phyloP scores from a whole-genome alignment of 2,329 filamentous ascomycete species.

The Orbilia javanica region DNA sequence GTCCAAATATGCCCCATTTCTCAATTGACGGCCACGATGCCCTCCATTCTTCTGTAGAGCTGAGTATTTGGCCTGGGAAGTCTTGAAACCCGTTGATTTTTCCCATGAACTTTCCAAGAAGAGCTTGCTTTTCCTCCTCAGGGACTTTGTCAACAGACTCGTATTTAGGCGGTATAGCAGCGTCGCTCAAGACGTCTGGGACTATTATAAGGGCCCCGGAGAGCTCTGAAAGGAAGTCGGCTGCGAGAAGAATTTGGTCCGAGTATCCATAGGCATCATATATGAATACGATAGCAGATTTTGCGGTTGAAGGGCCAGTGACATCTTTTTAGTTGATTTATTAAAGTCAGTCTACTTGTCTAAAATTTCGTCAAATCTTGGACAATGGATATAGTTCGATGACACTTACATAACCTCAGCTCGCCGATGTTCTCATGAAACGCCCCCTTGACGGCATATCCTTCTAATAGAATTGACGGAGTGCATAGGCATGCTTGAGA shows the following conservation, averaged over 20 bases:
- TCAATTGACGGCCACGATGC: slow-evolving; percentile 17
- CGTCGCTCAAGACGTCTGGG: slow-evolving; percentile 37
- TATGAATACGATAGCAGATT: slow-evolving; percentile 41
- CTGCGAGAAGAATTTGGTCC: slow-evolving; percentile 25
- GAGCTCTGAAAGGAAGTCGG: slow-evolving; percentile 32
- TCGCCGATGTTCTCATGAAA: slow-evolving; percentile 1
- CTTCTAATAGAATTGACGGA: slow-evolving; percentile 6
- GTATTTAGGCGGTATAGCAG: slow-evolving; percentile 10
- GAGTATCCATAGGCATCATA: slow-evolving; percentile 45
- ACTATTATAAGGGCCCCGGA: slow-evolving; percentile 23
- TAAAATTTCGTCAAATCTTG: no score
- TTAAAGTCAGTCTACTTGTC: background rate
- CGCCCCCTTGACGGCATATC: slow-evolving; percentile 13
- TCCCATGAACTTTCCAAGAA: slow-evolving; percentile 11
- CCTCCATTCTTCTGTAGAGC: slow-evolving; percentile 6
- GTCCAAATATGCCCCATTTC: slow-evolving; percentile 38
- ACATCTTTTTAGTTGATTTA: background rate
- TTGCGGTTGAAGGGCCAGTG: slow-evolving; percentile 24
- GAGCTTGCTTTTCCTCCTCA: slow-evolving; percentile 1
- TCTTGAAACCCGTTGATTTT: slow-evolving; percentile 38
- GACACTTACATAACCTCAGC: slow-evolving; percentile 26
- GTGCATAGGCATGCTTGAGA: slow-evolving; percentile 33
- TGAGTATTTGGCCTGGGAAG: slow-evolving; percentile 13
- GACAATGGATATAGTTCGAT: no score
- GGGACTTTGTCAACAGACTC: background rate